These are phyloP conservation scores for Populus tomentosa DNA, from an alignment of 441 rosid species.

Conservation along the genomic window DNA sequence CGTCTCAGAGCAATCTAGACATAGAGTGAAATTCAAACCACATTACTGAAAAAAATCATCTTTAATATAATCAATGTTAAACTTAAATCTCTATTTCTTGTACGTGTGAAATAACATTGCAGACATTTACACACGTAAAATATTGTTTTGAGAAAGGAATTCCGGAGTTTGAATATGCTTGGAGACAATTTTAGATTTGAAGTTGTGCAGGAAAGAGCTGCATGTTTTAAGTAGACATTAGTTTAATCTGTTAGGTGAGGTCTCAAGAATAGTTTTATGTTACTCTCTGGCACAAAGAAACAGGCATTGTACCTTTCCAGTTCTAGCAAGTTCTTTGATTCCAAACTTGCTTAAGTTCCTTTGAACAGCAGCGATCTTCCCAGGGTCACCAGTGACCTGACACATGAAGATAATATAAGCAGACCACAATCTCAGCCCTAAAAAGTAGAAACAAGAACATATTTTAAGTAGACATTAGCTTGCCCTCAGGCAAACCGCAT, in stretches of 20 bases:
- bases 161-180: background rate
- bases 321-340: constrained; percentile 71
- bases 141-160: background rate
- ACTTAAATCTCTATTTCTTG: background rate
- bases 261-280: too few relatives aligned
- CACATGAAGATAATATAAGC: constrained; percentile 3
- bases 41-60: background rate
- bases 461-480: background rate
- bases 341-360: constrained; percentile 79
- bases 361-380: constrained; percentile 71
- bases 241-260: too few relatives aligned
- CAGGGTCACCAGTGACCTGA: constrained; percentile 90
- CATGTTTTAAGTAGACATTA: too few relatives aligned
- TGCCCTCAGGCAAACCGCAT: background rate
- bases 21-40: background rate
- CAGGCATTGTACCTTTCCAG: constrained; percentile 58
- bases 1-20: constrained; percentile 78
- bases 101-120: background rate
- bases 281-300: background rate
- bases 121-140: background rate
- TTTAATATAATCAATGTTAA: background rate
- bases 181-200: background rate
- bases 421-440: background rate
- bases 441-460: background rate
- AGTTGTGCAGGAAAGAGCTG: background rate